Conservation (phyloP, 2,329 filamentous ascomycete species). For the Colletotrichum euphorbiae region DNA sequence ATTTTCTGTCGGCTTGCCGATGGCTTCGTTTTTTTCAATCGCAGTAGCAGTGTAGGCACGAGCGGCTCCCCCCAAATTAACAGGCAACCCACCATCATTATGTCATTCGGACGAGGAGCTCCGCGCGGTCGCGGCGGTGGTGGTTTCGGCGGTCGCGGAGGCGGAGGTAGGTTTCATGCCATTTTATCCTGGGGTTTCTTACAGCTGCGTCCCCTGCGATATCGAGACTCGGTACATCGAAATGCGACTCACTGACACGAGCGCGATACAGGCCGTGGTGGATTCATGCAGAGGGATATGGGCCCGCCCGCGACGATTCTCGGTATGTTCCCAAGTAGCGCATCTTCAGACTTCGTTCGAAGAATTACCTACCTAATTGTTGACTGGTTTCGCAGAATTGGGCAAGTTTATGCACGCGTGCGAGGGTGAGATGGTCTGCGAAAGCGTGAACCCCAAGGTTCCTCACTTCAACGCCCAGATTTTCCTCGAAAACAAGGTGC, state of each 20-base stretch:
- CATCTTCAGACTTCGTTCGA: not conserved
- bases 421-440: constrained; percentile 98
- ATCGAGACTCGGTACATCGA: not conserved
- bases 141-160: constrained; percentile 40
- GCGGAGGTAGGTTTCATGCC: constrained; percentile 25
- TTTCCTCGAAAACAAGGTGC: constrained; percentile 97
- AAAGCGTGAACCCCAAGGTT: constrained; percentile 93
- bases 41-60: constrained; percentile 13
- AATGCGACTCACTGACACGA: constrained; percentile 13
- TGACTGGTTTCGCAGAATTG: constrained; percentile 72
- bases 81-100: constrained; percentile 32
- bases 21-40: constrained; percentile 26
- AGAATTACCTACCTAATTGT: constrained; percentile 6
- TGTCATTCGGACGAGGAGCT: constrained; percentile 42
- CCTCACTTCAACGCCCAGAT: constrained; percentile 99
- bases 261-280: constrained; percentile 36
- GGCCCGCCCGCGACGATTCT: constrained; percentile 40
- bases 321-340: constrained; percentile 26
- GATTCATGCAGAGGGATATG: constrained; percentile 40
- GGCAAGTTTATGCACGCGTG: constrained; percentile 93
- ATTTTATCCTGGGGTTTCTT: not conserved
- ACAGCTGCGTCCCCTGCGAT: not conserved
- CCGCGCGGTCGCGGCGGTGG: constrained; percentile 40
- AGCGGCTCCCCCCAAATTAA: constrained; percentile 34
- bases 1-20: constrained; percentile 35